A percentile compares a stretch with the other conserved stretches of the same genome.
Conservation (phyloP, 768 basidiomycete genomes). For the Leccinellum albellum region DNA sequence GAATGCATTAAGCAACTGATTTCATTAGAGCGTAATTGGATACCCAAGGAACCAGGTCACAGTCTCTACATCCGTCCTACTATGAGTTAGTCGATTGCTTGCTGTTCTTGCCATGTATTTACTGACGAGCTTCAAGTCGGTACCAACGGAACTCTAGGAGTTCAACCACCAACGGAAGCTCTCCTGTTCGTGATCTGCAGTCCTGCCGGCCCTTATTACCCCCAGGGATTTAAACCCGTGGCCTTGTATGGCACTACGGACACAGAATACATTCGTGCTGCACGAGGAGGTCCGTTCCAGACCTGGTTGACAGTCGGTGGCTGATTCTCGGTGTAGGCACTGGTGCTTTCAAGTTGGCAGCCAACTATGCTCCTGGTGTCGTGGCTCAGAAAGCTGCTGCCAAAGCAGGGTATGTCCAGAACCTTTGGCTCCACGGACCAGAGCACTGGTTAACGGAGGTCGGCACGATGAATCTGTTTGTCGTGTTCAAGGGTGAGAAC, state of each 20-base stretch:
- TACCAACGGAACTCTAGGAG: constrained; percentile 46
- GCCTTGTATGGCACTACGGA: constrained; percentile 76
- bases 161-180: constrained; percentile 64
- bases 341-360: constrained; percentile 83
- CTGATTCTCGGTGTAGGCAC: constrained; percentile 48
- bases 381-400: constrained; percentile 80
- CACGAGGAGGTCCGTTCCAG: constrained; percentile 62
- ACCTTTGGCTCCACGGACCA: constrained; percentile 82
- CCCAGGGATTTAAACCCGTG: constrained; percentile 86
- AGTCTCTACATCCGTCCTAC: constrained; percentile 90
- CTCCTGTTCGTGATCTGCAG: constrained; percentile 62
- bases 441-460: constrained; percentile 58
- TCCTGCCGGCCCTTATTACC: constrained; percentile 76
- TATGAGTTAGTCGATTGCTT: constrained; percentile 42
- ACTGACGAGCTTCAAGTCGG: constrained; percentile 52
- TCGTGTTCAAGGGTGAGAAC: constrained; percentile 67
- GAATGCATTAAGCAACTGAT: constrained; percentile 86
- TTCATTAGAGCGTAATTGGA: constrained; percentile 82
- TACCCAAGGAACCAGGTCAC: constrained; percentile 83
- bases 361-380: constrained; percentile 86
- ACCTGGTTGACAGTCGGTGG: not conserved
- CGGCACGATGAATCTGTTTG: constrained; percentile 92
- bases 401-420: constrained; percentile 76
- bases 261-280: constrained; percentile 70
- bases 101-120: not conserved